A percentile compares a stretch with the other conserved stretches of the same genome.
Evolutionary conservation across 2,329 filamentous ascomycete genomes (phyloP).

Genomic region (Ploettnerulaceae sp.): DNA sequence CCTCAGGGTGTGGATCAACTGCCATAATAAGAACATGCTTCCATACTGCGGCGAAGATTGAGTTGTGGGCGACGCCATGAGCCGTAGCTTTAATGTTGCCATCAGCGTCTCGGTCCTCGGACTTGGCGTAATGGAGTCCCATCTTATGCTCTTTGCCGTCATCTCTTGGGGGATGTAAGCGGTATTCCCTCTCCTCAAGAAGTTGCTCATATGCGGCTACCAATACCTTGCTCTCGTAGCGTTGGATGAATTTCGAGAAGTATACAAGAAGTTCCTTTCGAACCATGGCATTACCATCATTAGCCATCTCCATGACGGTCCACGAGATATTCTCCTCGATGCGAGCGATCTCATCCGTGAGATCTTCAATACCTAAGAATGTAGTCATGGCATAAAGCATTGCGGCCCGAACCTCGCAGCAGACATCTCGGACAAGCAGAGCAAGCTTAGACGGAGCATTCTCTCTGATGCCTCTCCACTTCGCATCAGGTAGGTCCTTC

Average conservation of each 20-base stretch:
- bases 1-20: slow-evolving; percentile 90
- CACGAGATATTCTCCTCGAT: slow-evolving; percentile 89
- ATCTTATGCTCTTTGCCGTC: slow-evolving; percentile 56
- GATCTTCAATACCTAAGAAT: slow-evolving; percentile 87
- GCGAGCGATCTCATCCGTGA: slow-evolving; percentile 84
- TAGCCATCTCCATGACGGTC: slow-evolving; percentile 84
- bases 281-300: slow-evolving; percentile 91
- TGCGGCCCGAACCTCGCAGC: slow-evolving; percentile 87
- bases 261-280: slow-evolving; percentile 91
- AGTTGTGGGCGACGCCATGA: slow-evolving; percentile 71
- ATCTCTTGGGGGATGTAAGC: slow-evolving; percentile 50
- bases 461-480: slow-evolving; percentile 91
- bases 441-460: slow-evolving; percentile 75
- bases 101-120: slow-evolving; percentile 51
- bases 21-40: slow-evolving; percentile 87
- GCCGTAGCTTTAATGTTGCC: slow-evolving; percentile 52
- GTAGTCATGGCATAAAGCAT: slow-evolving; percentile 92
- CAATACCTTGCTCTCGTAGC: slow-evolving; percentile 88
- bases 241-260: slow-evolving; percentile 82
- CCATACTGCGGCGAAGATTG: slow-evolving; percentile 90
- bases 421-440: slow-evolving; percentile 74
- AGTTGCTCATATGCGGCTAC: slow-evolving; percentile 91
- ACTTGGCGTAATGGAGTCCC: slow-evolving; percentile 57
- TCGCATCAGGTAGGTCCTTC: slow-evolving; percentile 85
- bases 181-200: slow-evolving; percentile 71